Evolutionary conservation across 768 basidiomycete genomes (phyloP).

Genomic region (Leccinum longicurvipes): DNA sequence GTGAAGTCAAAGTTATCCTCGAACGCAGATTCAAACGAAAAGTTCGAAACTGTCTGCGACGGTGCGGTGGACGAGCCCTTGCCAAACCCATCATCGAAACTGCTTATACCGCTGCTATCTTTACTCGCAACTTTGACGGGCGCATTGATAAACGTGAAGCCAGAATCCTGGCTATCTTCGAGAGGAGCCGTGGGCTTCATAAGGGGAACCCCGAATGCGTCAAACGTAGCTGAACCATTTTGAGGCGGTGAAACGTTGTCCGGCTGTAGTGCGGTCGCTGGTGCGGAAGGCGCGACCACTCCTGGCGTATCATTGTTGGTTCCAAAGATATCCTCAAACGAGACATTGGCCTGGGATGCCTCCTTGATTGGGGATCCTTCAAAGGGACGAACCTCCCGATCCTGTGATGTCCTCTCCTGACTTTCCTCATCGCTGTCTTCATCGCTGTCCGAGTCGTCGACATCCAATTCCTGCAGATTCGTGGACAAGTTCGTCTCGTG

Average conservation of each 20-base stretch:
- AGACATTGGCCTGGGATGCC: constrained; percentile 16
- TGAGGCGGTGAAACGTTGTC: constrained; percentile 15
- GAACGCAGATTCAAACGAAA: constrained; percentile 66
- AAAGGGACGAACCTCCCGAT: constrained; percentile 17
- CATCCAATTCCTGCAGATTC: constrained; percentile 57
- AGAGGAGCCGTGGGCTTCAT: constrained; percentile 14
- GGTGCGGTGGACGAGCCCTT: constrained; percentile 43
- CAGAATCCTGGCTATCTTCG: constrained; percentile 19
- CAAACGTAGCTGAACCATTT: constrained; percentile 25
- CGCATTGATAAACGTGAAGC: constrained; percentile 18
- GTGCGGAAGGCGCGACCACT: constrained; percentile 16
- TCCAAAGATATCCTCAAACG: constrained; percentile 62
- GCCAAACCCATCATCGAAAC: constrained; percentile 75
- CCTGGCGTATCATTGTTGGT: constrained; percentile 19
- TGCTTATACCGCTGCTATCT: constrained; percentile 40
- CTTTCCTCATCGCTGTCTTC: constrained; percentile 47
- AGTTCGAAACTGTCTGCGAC: constrained; percentile 32
- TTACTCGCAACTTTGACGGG: constrained; percentile 12
- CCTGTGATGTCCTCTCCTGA: constrained; percentile 26
- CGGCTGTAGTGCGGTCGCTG: constrained; percentile 14
- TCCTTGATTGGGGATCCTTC: constrained; percentile 15
- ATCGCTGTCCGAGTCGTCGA: constrained; percentile 54
- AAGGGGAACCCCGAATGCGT: constrained; percentile 40
- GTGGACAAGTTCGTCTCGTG: constrained; percentile 51
- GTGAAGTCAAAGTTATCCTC: constrained; percentile 67